A percentile compares a stretch with the other conserved stretches of the same genome.
These are phyloP conservation scores for Bipolaris sorokiniana DNA, from an alignment of 2,329 filamentous ascomycete genomes.

Conservation along the genomic window DNA sequence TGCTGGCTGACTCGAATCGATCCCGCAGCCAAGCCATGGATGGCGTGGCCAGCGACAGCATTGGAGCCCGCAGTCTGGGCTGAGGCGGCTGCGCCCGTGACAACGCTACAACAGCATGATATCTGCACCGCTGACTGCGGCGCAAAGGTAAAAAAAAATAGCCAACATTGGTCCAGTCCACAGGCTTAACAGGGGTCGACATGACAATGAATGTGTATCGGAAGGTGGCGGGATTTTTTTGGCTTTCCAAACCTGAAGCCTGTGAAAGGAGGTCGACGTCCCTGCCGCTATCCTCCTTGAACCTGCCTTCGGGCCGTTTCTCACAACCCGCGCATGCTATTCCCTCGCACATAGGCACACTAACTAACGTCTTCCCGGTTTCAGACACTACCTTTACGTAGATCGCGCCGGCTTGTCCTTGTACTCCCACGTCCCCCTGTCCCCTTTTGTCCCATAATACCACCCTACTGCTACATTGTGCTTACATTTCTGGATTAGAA, in stretches of 20 bases:
- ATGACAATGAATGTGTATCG: background rate
- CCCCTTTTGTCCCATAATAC: background rate
- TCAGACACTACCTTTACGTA: background rate
- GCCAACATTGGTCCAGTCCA: background rate
- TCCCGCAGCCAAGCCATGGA: background rate
- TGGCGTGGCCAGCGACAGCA: background rate
- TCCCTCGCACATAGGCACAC: background rate
- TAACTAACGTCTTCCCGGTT: background rate
- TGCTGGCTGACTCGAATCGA: background rate
- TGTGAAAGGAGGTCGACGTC: background rate
- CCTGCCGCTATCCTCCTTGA: background rate
- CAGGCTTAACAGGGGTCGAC: background rate
- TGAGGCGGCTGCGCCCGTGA: background rate
- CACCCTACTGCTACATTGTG: too few species aligned
- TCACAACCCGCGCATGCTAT: background rate
- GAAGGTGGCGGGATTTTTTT: background rate
- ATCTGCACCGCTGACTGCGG: background rate
- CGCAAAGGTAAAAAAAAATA: background rate
- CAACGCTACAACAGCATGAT: background rate
- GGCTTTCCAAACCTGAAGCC: background rate
- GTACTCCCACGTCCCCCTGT: background rate
- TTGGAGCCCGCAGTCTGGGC: background rate
- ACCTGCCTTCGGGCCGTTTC: background rate
- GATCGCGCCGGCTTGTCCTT: background rate
- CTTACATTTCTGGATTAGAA: background rate